phyloP scores from a whole-genome alignment of 352 stramenopile species.

The Phytophthora lateralis region DNA sequence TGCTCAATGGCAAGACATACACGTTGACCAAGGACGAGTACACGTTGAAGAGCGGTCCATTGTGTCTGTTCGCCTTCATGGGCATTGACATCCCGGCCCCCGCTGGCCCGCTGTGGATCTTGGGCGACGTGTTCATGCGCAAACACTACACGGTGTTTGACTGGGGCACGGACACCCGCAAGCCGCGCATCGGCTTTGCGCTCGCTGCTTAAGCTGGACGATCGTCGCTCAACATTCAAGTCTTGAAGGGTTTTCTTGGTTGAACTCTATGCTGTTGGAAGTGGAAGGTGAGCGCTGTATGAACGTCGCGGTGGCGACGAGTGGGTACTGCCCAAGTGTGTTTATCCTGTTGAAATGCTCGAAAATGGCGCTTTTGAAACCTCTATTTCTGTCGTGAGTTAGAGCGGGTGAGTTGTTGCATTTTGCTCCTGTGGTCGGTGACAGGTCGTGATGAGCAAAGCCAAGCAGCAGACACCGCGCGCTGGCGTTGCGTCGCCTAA shows the following conservation, averaged over 20 bases:
- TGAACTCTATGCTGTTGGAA: not conserved
- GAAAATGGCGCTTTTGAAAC: constrained; percentile 27
- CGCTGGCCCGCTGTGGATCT: constrained; percentile 75
- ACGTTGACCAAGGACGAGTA: constrained; percentile 93
- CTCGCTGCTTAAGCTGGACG: constrained; percentile 53
- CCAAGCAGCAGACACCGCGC: constrained; percentile 26
- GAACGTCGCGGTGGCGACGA: constrained; percentile 2
- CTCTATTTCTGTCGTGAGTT: constrained; percentile 25
- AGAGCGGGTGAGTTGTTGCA: not conserved
- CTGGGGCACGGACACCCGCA: constrained; percentile 74
- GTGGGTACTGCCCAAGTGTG: constrained; percentile 11
- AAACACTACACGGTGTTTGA: constrained; percentile 97
- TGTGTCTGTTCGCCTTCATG: constrained; percentile 97
- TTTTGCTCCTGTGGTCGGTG: constrained; percentile 4
- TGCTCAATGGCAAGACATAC: constrained; percentile 92
- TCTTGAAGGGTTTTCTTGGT: constrained; percentile 1
- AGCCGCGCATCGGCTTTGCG: constrained; percentile 89
- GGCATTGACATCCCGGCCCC: constrained; percentile 93
- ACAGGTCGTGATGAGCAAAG: constrained; percentile 27
- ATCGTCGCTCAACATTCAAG: not conserved
- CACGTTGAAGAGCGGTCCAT: constrained; percentile 89
- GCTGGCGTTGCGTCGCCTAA: constrained; percentile 18
- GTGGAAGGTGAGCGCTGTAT: constrained; percentile 8
- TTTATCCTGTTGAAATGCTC: constrained; percentile 28
- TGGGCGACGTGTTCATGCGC: constrained; percentile 96